Conservation (phyloP, 768 basidiomycete genomes). For the Lactifluus subvellereus region DNA sequence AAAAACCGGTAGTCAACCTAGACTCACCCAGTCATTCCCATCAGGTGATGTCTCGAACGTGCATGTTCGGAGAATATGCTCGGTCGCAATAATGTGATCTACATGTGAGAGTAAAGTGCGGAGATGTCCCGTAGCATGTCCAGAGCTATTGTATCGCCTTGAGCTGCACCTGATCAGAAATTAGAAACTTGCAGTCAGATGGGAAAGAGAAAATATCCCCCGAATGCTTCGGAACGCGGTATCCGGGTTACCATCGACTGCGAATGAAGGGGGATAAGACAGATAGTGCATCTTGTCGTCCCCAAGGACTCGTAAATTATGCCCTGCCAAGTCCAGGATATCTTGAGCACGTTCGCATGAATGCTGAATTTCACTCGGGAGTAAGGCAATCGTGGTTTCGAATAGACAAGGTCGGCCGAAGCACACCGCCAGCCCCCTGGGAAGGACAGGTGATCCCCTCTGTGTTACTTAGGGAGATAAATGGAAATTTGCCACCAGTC, state of each 20-base stretch:
- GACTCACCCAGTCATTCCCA: conserved; percentile 32
- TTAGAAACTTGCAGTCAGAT: not conserved
- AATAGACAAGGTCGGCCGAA: conserved; percentile 42
- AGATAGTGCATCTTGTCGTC: conserved; percentile 37
- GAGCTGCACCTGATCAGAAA: conserved; percentile 25
- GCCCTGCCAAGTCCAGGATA: conserved; percentile 40
- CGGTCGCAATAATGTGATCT: conserved; percentile 36
- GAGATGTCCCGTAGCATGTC: conserved; percentile 34
- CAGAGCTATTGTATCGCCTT: conserved; percentile 37
- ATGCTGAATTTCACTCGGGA: conserved; percentile 33
- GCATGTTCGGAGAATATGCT: conserved; percentile 29
- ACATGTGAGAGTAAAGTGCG: conserved; percentile 24
- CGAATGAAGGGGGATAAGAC: conserved; percentile 43
- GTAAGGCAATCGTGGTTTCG: conserved; percentile 45
- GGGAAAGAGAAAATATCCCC: conserved; percentile 33
- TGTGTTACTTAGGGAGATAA: conserved; percentile 13
- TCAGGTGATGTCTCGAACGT: conserved; percentile 32
- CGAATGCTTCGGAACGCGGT: conserved; percentile 48
- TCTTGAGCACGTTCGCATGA: conserved; percentile 31
- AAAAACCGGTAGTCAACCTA: not conserved
- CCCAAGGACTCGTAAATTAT: conserved; percentile 34
- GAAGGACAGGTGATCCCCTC: not conserved
- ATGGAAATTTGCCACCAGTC: conserved; percentile 18
- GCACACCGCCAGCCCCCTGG: conserved; percentile 37
- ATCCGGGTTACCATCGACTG: conserved; percentile 47